These are phyloP conservation scores for Xylaria hypoxylon DNA, from an alignment of 2,329 filamentous ascomycete species.

Conservation along the genomic window DNA sequence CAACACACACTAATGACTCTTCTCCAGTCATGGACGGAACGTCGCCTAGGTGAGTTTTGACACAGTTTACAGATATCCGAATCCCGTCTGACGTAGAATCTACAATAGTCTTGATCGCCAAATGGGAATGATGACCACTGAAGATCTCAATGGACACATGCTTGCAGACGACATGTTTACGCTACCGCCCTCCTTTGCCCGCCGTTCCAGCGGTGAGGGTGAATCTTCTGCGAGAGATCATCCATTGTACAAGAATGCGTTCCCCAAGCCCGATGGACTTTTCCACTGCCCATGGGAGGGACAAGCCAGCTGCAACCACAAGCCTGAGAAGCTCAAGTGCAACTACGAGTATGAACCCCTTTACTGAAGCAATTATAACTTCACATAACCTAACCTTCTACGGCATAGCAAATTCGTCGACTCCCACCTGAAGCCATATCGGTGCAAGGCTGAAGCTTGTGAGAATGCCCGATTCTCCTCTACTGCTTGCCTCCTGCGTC, in stretches of 20 bases:
- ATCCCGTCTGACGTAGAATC: constrained; percentile 49
- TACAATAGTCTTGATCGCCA: constrained; percentile 55
- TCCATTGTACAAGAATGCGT: constrained; percentile 75
- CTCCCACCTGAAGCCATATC: constrained; percentile 95
- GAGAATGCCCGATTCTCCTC: constrained; percentile 92
- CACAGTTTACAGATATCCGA: constrained; percentile 37
- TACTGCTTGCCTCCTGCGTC: constrained; percentile 91
- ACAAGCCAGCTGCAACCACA: constrained; percentile 80
- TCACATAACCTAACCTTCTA: constrained; percentile 36
- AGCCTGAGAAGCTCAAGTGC: constrained; percentile 96
- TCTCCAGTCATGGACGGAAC: constrained; percentile 63
- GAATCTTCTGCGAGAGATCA: constrained; percentile 72
- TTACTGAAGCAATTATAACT: background rate
- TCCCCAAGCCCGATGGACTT: constrained; percentile 76
- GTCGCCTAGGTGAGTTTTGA: constrained; percentile 64
- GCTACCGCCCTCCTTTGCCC: constrained; percentile 58
- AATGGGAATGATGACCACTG: constrained; percentile 54
- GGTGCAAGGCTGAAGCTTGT: constrained; percentile 88
- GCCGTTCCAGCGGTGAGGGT: constrained; percentile 63
- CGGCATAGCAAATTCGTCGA: constrained; percentile 89
- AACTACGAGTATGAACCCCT: constrained; percentile 87
- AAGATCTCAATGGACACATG: constrained; percentile 54
- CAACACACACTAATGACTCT: constrained; percentile 60
- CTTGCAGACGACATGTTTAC: constrained; percentile 55
- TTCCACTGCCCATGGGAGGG: constrained; percentile 94